A percentile compares a stretch with the other conserved stretches of the same genome.
These are phyloP conservation scores for Suillus weaverae DNA, from an alignment of 768 basidiomycete species.

Conservation along the genomic window DNA sequence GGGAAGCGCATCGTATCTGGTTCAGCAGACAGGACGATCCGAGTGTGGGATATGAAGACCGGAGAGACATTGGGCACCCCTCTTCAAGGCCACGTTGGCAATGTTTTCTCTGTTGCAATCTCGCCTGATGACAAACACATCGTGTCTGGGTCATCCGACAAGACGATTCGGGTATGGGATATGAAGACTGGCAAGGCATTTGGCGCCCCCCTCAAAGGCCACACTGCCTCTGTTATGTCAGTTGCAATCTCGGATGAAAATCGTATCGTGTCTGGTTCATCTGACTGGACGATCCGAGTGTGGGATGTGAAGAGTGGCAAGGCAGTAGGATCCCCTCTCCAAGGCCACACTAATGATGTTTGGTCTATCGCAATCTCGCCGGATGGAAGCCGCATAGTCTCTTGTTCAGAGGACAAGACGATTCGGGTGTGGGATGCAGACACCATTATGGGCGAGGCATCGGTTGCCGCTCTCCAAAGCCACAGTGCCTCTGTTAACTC, in stretches of 20 bases:
- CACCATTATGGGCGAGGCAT: background rate
- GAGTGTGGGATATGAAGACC: slow-evolving; percentile 19
- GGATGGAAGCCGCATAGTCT: background rate
- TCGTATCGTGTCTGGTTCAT: slow-evolving; percentile 4
- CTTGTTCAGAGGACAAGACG: background rate
- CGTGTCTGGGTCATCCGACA: background rate
- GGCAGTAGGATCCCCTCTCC: background rate
- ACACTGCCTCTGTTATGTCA: background rate
- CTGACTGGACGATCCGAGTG: background rate
- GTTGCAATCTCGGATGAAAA: slow-evolving; percentile 2
- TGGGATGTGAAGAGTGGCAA: slow-evolving; percentile 1
- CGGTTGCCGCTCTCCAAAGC: background rate
- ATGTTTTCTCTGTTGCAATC: background rate
- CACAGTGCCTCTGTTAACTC: background rate
- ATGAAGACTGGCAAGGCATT: slow-evolving; percentile 1
- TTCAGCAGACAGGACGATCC: slow-evolving; percentile 10
- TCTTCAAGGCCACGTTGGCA: slow-evolving; percentile 2
- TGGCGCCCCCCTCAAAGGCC: background rate
- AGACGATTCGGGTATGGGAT: slow-evolving; percentile 13
- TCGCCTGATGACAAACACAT: background rate
- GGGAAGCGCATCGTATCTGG: slow-evolving; percentile 8
- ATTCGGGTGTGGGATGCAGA: background rate
- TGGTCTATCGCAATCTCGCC: background rate
- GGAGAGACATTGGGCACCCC: slow-evolving; percentile 17
- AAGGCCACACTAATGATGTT: background rate